Conservation (phyloP, 169 alveolate genomes). For the Plasmodium gaboni region DNA sequence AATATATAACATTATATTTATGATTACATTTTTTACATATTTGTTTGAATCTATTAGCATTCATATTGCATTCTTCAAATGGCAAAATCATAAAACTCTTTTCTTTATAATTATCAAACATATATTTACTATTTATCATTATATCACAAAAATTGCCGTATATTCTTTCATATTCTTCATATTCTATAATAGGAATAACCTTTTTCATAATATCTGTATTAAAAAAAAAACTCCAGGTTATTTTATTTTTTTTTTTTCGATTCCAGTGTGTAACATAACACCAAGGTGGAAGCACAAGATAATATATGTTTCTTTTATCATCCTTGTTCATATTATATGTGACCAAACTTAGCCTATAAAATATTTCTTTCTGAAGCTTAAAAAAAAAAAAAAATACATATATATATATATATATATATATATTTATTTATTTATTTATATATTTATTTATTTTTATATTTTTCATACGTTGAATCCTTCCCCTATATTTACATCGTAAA, state of each 20-base stretch:
- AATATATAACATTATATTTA: slow-evolving; percentile 60
- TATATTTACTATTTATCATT: slow-evolving; percentile 24
- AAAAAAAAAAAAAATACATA: neutral
- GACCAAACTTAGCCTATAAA: slow-evolving; percentile 65
- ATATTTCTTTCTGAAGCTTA: slow-evolving; percentile 78
- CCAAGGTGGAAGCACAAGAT: slow-evolving; percentile 81
- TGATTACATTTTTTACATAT: slow-evolving; percentile 38
- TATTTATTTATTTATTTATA: neutral
- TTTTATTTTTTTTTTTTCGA: neutral
- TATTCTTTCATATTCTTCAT: slow-evolving; percentile 17
- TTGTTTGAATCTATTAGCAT: slow-evolving; percentile 7
- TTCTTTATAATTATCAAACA: neutral
- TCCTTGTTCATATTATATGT: slow-evolving; percentile 37
- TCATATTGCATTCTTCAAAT: slow-evolving; percentile 18
- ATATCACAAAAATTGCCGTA: slow-evolving; percentile 22
- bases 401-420: too few relatives aligned
- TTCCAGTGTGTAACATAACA: slow-evolving; percentile 77
- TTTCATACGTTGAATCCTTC: slow-evolving; percentile 79
- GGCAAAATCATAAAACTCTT: slow-evolving; percentile 14
- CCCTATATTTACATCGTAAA: slow-evolving; percentile 80
- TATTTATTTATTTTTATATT: neutral
- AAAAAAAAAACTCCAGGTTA: slow-evolving; percentile 39
- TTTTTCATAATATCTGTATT: slow-evolving; percentile 26
- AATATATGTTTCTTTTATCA: slow-evolving; percentile 21
- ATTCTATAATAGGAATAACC: slow-evolving; percentile 73